A percentile compares a stretch with the other conserved stretches of the same genome.
These are phyloP conservation scores for Albizia julibrissin DNA, from an alignment of 306 rosid species.

Conservation along the genomic window DNA sequence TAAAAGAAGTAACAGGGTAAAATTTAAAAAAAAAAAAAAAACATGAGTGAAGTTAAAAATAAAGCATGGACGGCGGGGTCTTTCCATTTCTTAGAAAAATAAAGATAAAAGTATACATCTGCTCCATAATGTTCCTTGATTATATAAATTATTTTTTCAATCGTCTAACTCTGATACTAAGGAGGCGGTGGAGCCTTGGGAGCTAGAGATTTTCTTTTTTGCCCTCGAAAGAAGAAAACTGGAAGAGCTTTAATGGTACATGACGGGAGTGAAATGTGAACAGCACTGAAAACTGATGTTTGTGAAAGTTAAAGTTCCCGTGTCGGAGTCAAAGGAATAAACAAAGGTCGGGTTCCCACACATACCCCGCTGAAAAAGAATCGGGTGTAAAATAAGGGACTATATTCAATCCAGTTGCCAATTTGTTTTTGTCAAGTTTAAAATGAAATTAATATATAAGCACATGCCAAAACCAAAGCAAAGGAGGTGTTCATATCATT, in stretches of 20 bases:
- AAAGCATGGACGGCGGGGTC: background rate
- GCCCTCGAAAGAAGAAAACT: background rate
- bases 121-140: no score
- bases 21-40: background rate
- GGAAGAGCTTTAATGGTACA: background rate
- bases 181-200: background rate
- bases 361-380: background rate
- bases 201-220: background rate
- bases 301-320: background rate
- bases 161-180: no score
- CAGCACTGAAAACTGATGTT: background rate
- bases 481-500: background rate
- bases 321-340: background rate
- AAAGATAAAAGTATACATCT: no score
- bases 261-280: background rate
- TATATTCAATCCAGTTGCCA: background rate
- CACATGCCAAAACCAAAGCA: background rate
- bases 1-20: background rate
- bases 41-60: background rate
- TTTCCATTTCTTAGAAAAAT: no score
- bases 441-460: background rate
- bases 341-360: background rate
- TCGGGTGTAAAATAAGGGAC: background rate
- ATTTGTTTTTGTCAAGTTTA: background rate
- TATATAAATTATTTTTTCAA: no score